Base-by-base conservation (phyloP, 2,329 filamentous ascomycete genomes). In the Aspergillus ustus region DNA sequence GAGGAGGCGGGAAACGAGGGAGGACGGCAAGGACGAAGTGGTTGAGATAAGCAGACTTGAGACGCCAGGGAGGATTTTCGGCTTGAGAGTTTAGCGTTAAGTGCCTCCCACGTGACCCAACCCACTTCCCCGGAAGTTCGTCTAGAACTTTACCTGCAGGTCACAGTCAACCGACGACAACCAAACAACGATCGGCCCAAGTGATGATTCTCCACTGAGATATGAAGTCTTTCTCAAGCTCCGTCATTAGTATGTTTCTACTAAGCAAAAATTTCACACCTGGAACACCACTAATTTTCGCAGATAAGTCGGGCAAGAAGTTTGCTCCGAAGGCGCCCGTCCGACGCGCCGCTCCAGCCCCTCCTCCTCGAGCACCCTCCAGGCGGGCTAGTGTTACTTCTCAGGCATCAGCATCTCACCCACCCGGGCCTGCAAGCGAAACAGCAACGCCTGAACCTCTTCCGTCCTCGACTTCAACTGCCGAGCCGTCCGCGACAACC, bases 261-360 rank as follows among this genome's bases (percentile, higher is more conserved):
- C 59, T 55, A 43, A 31, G 37, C 43, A 15, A 52, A 22, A 31
- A 20, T n/a, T 31, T 34, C 28, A n/a, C 31, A 28, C 49, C 44
- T 65, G 66, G 51, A 68, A 51, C 37, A 8, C 49, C 40, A 34
- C 51, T 58, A 37, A 59, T 29, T 57, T 54, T 43, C 63, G 8
- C 61, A 78, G 82, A 78, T 68, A 89, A 90, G 82, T 89, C 89
- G 79, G 83, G 89, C 76, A 91, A 91, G 79, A 90, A 91, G 77
- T 91, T 92, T 79, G 90, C 90, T 74, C 89, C 89, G 49, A 92
- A 90, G 79, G 85, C 85, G 66, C 86, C 85, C 37, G 81, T 82
- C 66, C 85, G 88, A 71, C 82, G 84, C 61, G 79, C 82, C 63
- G 80, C 81, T 65, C 77, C 80, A 59, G 74, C 79, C 61, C 70